phyloP scores from a whole-genome alignment of 192 early-diverging fungal genomes.

The Backusella tarrabulga region DNA sequence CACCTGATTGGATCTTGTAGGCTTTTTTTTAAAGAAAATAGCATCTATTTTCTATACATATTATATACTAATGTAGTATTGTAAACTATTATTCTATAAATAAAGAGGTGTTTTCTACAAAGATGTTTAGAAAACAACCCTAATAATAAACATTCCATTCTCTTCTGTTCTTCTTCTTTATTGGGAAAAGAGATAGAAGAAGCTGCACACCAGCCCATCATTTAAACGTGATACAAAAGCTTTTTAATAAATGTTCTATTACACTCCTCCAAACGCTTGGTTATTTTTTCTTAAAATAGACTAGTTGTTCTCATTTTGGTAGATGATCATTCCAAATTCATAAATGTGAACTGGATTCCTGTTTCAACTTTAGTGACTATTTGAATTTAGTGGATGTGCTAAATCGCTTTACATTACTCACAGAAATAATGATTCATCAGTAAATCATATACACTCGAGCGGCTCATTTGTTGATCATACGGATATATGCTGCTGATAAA shows the following conservation, averaged over 20 bases:
- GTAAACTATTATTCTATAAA: too few species aligned
- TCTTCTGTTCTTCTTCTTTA: not conserved
- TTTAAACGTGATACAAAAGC: too few species aligned
- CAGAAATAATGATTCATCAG: not conserved
- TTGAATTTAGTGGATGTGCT: not conserved
- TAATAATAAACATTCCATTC: not conserved
- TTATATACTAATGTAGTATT: not conserved
- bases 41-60: not conserved
- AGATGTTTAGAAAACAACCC: too few species aligned
- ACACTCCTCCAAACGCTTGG: not conserved
- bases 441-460: not conserved
- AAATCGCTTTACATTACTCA: not conserved
- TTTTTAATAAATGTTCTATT: too few species aligned
- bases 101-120: too few species aligned
- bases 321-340: not conserved
- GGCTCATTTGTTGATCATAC: too few species aligned
- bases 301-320: not conserved
- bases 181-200: not conserved
- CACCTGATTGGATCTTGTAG: slow-evolving; percentile 6
- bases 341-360: not conserved
- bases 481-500: too few species aligned
- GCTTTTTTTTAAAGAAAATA: too few species aligned
- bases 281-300: not conserved
- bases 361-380: not conserved
- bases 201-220: too few species aligned